Evolutionary conservation across 2,329 filamentous ascomycete species (phyloP).

Genomic region (Alternaria arborescens): DNA sequence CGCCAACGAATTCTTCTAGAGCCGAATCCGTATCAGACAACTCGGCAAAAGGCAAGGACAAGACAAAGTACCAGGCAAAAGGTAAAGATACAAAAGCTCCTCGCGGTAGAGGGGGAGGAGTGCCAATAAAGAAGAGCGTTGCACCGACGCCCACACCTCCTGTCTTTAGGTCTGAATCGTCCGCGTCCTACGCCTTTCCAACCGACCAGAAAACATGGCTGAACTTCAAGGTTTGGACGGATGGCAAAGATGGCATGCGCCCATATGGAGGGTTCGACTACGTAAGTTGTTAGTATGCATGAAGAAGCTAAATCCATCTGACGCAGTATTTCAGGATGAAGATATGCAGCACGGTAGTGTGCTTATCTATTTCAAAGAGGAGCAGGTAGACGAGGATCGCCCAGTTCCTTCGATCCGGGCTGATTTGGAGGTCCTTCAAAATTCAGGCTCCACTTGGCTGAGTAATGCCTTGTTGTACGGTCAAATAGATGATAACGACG

Average conservation of each 20-base stretch:
- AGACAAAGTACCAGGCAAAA: conserved; percentile 45
- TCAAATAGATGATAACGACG: conserved; percentile 46
- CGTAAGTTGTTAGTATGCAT: conserved; percentile 31
- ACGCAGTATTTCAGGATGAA: conserved; percentile 40
- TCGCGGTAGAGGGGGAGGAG: conserved; percentile 50
- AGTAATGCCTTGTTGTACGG: conserved; percentile 48
- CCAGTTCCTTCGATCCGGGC: conserved; percentile 48
- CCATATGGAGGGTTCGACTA: conserved; percentile 51
- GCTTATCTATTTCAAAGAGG: conserved; percentile 52
- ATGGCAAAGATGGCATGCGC: conserved; percentile 37
- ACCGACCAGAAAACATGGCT: conserved; percentile 42
- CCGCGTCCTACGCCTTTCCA: conserved; percentile 28
- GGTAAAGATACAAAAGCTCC: conserved; percentile 52
- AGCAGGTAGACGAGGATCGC: conserved; percentile 47
- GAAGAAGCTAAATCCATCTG: not conserved
- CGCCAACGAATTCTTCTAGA: conserved; percentile 31
- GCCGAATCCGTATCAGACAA: conserved; percentile 36
- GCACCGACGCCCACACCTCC: conserved; percentile 24
- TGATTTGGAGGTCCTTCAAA: conserved; percentile 46
- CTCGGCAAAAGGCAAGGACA: conserved; percentile 44
- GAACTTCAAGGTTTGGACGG: conserved; percentile 50
- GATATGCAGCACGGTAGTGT: conserved; percentile 52
- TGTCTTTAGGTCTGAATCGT: conserved; percentile 37
- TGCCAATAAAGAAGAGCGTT: conserved; percentile 44
- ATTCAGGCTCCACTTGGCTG: conserved; percentile 50